phyloP scores from a whole-genome alignment of 495 filamentous ascomycete genomes.

The Copromyces sp. region DNA sequence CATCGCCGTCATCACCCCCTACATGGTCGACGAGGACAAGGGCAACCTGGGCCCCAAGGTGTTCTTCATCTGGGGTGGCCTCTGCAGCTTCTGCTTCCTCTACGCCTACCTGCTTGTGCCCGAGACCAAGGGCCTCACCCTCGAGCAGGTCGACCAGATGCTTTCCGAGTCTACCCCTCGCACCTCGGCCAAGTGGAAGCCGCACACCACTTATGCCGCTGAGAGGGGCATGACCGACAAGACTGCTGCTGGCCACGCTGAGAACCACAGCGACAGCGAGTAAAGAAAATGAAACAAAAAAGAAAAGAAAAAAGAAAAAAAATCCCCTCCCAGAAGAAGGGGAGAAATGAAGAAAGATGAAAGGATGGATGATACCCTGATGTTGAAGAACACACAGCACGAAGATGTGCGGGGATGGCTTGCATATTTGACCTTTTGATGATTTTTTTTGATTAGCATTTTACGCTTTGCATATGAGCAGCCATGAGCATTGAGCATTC shows the following conservation, averaged over 20 bases:
- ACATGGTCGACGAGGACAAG: conserved; percentile 61
- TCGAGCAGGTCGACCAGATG: conserved; percentile 86
- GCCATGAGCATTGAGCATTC: neutral
- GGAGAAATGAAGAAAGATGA: neutral
- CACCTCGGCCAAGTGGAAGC: conserved; percentile 59
- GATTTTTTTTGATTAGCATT: neutral
- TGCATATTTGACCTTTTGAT: neutral
- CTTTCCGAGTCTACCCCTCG: conserved; percentile 64
- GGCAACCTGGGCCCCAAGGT: conserved; percentile 62
- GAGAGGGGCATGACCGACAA: conserved; percentile 17
- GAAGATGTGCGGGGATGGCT: neutral
- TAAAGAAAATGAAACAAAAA: neutral
- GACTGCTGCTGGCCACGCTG: conserved; percentile 12
- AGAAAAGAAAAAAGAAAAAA: neutral
- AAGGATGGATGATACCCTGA: neutral
- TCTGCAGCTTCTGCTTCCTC: conserved; percentile 53
- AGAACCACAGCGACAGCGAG: conserved; percentile 8
- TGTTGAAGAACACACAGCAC: neutral
- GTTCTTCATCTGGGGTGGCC: conserved; percentile 68
- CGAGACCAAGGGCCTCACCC: conserved; percentile 80
- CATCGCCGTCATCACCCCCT: conserved; percentile 64
- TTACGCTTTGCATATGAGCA: neutral
- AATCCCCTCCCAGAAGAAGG: neutral
- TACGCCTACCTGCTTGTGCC: conserved; percentile 71
- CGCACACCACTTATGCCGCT: conserved; percentile 55